These are phyloP conservation scores for Petunia hybrid DNA, from an alignment of 305 asterid genomes.

Conservation along the genomic window DNA sequence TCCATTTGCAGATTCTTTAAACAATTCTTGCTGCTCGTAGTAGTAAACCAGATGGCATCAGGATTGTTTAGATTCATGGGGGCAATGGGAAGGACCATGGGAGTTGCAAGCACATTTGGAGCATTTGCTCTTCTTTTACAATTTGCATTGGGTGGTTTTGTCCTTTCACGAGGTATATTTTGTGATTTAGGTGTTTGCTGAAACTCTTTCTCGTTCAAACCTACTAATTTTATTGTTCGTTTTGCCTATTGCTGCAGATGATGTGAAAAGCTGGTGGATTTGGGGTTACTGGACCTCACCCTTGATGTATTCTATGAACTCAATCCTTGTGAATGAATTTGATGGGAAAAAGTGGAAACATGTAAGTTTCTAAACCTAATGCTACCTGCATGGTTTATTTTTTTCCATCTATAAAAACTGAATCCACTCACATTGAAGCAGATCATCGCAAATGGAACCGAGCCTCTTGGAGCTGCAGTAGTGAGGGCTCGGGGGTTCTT, in stretches of 20 bases:
- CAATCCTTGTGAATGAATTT: conserved; percentile 58
- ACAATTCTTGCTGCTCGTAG: conserved; percentile 57
- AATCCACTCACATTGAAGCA: conserved; percentile 6
- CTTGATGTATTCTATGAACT: conserved; percentile 45
- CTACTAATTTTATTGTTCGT: conserved; percentile 15
- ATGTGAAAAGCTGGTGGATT: conserved; percentile 70
- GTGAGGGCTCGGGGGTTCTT: conserved; percentile 40
- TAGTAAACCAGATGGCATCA: conserved; percentile 57
- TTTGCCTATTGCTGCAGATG: conserved; percentile 48
- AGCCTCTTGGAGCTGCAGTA: conserved; percentile 33
- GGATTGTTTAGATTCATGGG: conserved; percentile 68
- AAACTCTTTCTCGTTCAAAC: neutral
- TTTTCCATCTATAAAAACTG: conserved; percentile 42
- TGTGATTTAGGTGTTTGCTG: neutral
- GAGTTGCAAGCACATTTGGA: conserved; percentile 75
- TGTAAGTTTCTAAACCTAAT: conserved; percentile 43
- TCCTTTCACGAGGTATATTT: conserved; percentile 61
- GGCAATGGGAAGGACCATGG: conserved; percentile 70
- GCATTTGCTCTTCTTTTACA: conserved; percentile 64
- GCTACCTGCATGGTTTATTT: conserved; percentile 19
- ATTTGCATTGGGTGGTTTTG: conserved; percentile 71
- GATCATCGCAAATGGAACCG: conserved; percentile 18
- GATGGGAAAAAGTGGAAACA: conserved; percentile 66
- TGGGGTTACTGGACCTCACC: conserved; percentile 54
- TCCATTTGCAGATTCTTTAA: conserved; percentile 51